Evolutionary conservation across 257 asterid genomes (phyloP), one percentile per base, ranked within the genome.

Genomic region (Solanum chiquidenum): DNA sequence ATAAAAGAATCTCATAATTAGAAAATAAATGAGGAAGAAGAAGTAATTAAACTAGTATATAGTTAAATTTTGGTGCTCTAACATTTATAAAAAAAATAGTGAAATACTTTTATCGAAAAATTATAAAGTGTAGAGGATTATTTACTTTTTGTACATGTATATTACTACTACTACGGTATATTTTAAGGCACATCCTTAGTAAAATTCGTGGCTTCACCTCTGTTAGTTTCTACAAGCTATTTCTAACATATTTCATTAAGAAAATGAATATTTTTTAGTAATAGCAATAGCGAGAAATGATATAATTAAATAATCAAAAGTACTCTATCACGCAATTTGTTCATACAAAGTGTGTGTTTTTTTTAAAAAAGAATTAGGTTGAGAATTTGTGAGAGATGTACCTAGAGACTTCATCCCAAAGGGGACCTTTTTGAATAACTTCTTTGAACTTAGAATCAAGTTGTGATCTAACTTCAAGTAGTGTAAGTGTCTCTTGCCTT

Each of bases 321-420:
- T 69, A 69, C 5, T 29, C 2, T 29, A 4, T 29, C 25, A 72
- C 27, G 1, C 9, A 72, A 72, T 72, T 72, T 72, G 79, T 72
- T 12, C 35, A 68, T 27, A 6, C 21, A 12, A 27, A 27, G 21
- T 11, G 29, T 55, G 25, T n/a, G n/a, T 2, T 6, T 13, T 46
- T 14, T 12, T 33, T 33, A 29, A 55, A 2, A n/a, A 8, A 5
- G 5, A 73, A 35, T 73, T 74, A 74, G 82, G 82, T 74, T 74
- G 35, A 20, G 82, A 20, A 35, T 73, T 35, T 73, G 27, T 34
- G 16, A 18, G 33, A 29, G 34, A 31, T 23, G 34, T 27, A 97
- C 99, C 98, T 96, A 66, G 99, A 96, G 88, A 97, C 98, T 90
- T 96, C 98, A 89, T 97, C 98, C 99, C 99, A 97, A 83, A 97